Conservation (phyloP, 805 yeast species). For the Pichia exigua region DNA sequence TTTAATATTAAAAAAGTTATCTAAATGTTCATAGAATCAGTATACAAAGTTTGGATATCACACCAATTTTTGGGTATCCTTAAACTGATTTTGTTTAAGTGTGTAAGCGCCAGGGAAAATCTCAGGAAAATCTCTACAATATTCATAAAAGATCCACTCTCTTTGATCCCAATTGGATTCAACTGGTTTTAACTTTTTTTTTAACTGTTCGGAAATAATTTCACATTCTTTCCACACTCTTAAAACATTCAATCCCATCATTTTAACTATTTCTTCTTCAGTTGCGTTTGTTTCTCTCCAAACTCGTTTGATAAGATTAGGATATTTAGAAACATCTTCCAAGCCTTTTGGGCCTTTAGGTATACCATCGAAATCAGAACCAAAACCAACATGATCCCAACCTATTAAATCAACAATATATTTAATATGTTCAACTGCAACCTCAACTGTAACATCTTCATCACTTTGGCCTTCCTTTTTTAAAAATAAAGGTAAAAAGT, state of each 20-base stretch:
- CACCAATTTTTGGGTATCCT: constrained; percentile 8
- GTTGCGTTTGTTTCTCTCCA: constrained; percentile 31
- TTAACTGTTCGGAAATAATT: constrained; percentile 20
- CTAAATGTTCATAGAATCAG: neutral
- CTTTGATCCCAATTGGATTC: constrained; percentile 38
- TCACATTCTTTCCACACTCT: constrained; percentile 42
- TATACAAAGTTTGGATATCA: neutral
- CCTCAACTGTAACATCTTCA: constrained; percentile 35
- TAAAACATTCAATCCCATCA: constrained; percentile 40
- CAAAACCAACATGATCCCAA: constrained; percentile 49
- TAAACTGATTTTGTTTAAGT: constrained; percentile 12
- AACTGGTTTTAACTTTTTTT: constrained; percentile 16
- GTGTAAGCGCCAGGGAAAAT: constrained; percentile 25
- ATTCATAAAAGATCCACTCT: constrained; percentile 33
- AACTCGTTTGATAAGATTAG: constrained; percentile 34
- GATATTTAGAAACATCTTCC: constrained; percentile 51
- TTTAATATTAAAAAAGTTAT: neutral
- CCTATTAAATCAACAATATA: constrained; percentile 39
- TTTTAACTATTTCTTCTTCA: constrained; percentile 35
- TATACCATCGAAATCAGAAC: constrained; percentile 49
- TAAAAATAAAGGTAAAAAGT: constrained; percentile 39
- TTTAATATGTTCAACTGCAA: constrained; percentile 39
- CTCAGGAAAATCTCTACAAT: constrained; percentile 30
- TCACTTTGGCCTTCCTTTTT: constrained; percentile 21
- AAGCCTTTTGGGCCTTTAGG: constrained; percentile 37